A percentile compares a stretch with the other conserved stretches of the same genome.
phyloP scores from a whole-genome alignment of 2,329 filamentous ascomycete genomes.

The Teratosphaeria gauchensis region DNA sequence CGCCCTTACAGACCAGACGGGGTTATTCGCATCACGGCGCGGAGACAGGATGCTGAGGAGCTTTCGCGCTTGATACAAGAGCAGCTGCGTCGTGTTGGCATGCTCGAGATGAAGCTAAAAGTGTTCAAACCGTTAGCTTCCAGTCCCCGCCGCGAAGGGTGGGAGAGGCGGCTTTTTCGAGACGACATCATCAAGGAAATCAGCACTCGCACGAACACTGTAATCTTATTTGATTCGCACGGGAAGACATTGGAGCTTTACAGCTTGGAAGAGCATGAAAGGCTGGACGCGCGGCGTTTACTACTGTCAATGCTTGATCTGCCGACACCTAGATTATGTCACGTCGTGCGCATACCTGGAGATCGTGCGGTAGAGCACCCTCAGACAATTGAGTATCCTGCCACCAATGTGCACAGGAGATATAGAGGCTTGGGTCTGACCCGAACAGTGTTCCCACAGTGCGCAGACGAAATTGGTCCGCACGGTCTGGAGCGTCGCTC shows the following conservation, averaged over 20 bases:
- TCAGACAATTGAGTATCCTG: neutral
- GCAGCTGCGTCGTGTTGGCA: conserved; percentile 8
- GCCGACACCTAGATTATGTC: neutral
- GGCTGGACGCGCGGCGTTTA: conserved; percentile 8
- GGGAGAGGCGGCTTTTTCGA: conserved; percentile 5
- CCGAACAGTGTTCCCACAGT: neutral
- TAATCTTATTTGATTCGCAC: conserved; percentile 4
- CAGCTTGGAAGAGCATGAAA: conserved; percentile 1
- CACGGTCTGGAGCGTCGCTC: neutral
- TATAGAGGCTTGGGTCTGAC: neutral
- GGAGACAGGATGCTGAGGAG: conserved; percentile 19
- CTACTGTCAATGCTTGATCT: conserved; percentile 11
- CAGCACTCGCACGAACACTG: conserved; percentile 9
- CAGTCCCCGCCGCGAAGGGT: neutral
- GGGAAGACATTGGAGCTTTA: conserved; percentile 7
- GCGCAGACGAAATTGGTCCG: neutral
- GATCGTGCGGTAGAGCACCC: too few relatives aligned
- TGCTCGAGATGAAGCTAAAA: conserved; percentile 9
- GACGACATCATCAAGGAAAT: conserved; percentile 12
- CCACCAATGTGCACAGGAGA: neutral
- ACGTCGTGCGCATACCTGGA: neutral
- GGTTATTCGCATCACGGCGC: conserved; percentile 22
- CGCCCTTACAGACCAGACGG: conserved; percentile 13
- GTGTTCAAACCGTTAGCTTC: conserved; percentile 3
- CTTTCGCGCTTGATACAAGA: conserved; percentile 15